Conservation (phyloP, 1,284 basidiomycete species). For the Athelia psychrophila region DNA sequence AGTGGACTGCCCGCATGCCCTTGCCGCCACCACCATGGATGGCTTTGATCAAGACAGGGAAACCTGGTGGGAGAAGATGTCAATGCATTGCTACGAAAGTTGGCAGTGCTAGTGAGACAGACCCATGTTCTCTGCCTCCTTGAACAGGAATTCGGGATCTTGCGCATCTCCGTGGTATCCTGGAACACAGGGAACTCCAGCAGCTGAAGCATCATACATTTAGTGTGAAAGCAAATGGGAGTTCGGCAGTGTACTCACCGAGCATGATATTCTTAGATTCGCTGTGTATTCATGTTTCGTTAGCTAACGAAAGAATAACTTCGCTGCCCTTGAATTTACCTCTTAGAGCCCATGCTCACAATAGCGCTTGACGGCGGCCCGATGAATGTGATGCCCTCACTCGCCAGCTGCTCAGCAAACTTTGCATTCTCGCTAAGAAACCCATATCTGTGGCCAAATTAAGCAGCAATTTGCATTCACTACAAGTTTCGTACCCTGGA, state of each 20-base stretch:
- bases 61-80: slow-evolving; percentile 45
- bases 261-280: slow-evolving; percentile 93
- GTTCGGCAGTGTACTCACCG: slow-evolving; percentile 35
- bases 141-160: slow-evolving; percentile 58
- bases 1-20: slow-evolving; percentile 89
- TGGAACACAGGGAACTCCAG: slow-evolving; percentile 91
- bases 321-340: slow-evolving; percentile 33
- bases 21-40: slow-evolving; percentile 97
- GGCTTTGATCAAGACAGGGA: slow-evolving; percentile 94
- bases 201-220: slow-evolving; percentile 40
- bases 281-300: slow-evolving; percentile 33
- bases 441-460: slow-evolving; percentile 62
- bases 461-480: background rate
- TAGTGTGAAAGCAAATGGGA: background rate
- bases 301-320: background rate
- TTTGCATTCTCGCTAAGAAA: slow-evolving; percentile 92
- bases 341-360: slow-evolving; percentile 91
- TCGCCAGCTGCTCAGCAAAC: slow-evolving; percentile 84
- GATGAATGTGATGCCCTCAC: slow-evolving; percentile 93
- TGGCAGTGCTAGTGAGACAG: background rate
- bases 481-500: slow-evolving; percentile 53
- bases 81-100: background rate
- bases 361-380: slow-evolving; percentile 94
- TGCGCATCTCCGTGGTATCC: slow-evolving; percentile 85
- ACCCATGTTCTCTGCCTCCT: slow-evolving; percentile 76